Evolutionary conservation across 371 early-diverging fungal species (phyloP), one percentile per base, ranked within the genome.

Genomic region (Mucor lusitanicus): DNA sequence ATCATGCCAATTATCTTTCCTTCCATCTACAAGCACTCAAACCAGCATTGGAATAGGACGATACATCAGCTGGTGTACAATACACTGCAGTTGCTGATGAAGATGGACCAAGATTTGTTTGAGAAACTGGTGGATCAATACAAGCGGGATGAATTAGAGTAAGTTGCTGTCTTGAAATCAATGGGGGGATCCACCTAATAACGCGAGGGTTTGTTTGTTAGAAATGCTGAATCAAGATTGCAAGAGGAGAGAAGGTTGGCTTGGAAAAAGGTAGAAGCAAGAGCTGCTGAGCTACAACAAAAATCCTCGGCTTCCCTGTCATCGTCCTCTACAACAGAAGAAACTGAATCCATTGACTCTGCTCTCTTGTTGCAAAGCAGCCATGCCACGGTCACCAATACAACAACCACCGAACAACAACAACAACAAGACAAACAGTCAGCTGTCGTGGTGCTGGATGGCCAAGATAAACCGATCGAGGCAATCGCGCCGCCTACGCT

Each of bases 11-110:
- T 98, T 59, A 91, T 97, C 76, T 96, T 98, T 72, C 88, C 95
- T 15, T 85, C 94, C 1, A 82, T 99, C 23, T 97, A 94, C 74
- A 89, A 90, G 53, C 91, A 95, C 78, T 95, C 97, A 59, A 94
- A 96, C 71, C 85, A 91, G 7, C 99, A 99, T 72, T 99, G 99
- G 99, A 98, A 99, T 84, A 93, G 94, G 71, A 93, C 94, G 0
- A 96, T 97, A 64, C 97, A 97, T 77, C 94, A 95, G 9, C 88
- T 95, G 7, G 96, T 97, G 13, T 95, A 94, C 76, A 94, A 95
- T 69, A 94, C 97, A 3, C 83, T 97, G 59, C 94, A 96, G 64
- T 85, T 95, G 56, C 92, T 97, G 66, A 95, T 95, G 91, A 93
- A 94, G 53, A 88, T 95, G 35, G 91, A 92, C 76, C 94, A 96